Conservation (phyloP, 2,329 filamentous ascomycete genomes). For the Zymoseptoria tritici region DNA sequence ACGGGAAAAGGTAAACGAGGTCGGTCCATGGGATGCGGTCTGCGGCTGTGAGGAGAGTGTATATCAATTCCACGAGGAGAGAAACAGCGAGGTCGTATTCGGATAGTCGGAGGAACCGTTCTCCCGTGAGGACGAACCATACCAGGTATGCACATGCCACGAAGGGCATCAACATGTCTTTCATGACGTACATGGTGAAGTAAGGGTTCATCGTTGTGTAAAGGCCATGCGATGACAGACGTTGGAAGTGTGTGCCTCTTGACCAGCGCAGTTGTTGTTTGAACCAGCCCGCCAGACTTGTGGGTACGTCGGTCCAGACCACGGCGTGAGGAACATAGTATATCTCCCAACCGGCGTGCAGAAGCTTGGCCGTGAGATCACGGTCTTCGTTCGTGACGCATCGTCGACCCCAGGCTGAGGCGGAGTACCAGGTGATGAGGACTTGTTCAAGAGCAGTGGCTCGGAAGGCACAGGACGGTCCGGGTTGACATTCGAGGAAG, state of each 20-base stretch:
- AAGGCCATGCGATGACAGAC: neutral
- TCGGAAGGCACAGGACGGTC: neutral
- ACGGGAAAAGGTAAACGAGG: too few species aligned
- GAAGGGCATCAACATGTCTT: too few species aligned
- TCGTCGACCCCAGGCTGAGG: neutral
- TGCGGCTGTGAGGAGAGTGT: too few species aligned
- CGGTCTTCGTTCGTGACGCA: neutral
- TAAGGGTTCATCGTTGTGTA: too few species aligned
- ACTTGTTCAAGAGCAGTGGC: neutral
- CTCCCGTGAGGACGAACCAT: too few species aligned
- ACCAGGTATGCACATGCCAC: too few species aligned
- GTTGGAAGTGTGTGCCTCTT: neutral
- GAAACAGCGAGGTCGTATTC: too few species aligned
- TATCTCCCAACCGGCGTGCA: neutral
- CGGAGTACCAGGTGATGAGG: neutral
- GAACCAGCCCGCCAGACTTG: neutral
- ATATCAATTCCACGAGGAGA: too few species aligned
- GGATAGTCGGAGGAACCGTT: too few species aligned
- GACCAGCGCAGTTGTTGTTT: neutral
- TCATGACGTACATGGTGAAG: too few species aligned
- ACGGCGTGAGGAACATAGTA: neutral
- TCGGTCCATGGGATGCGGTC: too few species aligned
- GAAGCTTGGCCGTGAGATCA: neutral
- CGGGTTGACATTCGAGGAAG: neutral
- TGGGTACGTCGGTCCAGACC: neutral